Base-by-base conservation (phyloP, 108 stramenopile species). In the Bacterosira constricta region DNA sequence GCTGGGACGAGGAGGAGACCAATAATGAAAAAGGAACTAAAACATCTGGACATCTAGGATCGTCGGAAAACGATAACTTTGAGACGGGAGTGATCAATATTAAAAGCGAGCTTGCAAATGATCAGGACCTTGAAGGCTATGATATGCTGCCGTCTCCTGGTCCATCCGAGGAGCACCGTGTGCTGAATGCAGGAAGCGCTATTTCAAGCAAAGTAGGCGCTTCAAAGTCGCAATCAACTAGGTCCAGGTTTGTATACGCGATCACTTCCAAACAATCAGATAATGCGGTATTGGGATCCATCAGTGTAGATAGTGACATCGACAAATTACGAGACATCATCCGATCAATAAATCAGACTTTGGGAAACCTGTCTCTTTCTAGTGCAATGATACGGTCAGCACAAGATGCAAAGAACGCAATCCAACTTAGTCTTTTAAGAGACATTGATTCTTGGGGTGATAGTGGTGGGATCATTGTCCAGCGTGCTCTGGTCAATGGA, bases 371-470 rank as follows among this genome's bases (percentile, higher is more conserved):
- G 41, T 47, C 86, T 45, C 58, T 69, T 11, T 83, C 88, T 23
- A 80, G 87, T 37, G 79, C 65, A 13, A 67, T 68, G 11, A 86
- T 90, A 23, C 87, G 80, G 42, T 57, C 62, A 36, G 81, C 90
- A 7, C 77, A 86, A 61, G 38, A 69, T n/a, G 77, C 82, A 26
- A 61, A 78, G 50, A 71, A 80, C 13, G 59, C 58, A 7, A 44
- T 90, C 1, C 87, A 89, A 27, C 67, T 89, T 11, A 78, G 79
- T 39, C 71, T 94, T 30, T 63, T 94, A 15, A 56, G 85, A 56
- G 89, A 86, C 21, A 60, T 94, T 10, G 93, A 94, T 75, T 87
- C 88, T 23, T 94, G 88, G 88, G 87, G 85, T 51, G 92, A 88
- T 55, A 63, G 86, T 20, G 79, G 87, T 44, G 83, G 87, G 27